These are phyloP conservation scores for Lactarius pseudohatsudake DNA, from an alignment of 768 basidiomycete species.

Conservation along the genomic window DNA sequence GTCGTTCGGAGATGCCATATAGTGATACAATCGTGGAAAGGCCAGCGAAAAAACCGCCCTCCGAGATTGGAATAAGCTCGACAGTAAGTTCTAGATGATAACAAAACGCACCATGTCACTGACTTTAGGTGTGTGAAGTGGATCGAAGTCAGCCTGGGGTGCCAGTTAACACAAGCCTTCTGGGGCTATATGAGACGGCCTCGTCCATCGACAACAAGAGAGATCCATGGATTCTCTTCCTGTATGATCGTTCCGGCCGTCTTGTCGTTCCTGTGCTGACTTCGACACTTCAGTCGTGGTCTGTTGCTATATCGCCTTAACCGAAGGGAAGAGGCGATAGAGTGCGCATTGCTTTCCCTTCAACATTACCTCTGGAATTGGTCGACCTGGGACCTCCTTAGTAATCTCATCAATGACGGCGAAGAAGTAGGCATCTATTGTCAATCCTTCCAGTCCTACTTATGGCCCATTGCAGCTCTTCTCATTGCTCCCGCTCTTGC, in stretches of 20 bases:
- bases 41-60: slow-evolving; percentile 80
- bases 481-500: slow-evolving; percentile 45
- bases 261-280: slow-evolving; percentile 14
- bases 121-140: slow-evolving; percentile 41
- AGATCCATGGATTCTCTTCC: slow-evolving; percentile 83
- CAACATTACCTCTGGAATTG: slow-evolving; percentile 31
- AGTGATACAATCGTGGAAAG: slow-evolving; percentile 41
- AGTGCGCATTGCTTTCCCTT: slow-evolving; percentile 65
- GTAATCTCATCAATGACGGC: slow-evolving; percentile 27
- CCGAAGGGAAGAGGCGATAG: slow-evolving; percentile 83
- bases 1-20: slow-evolving; percentile 12
- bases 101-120: background rate
- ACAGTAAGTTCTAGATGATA: slow-evolving; percentile 49
- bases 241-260: slow-evolving; percentile 46
- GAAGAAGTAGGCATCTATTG: slow-evolving; percentile 25
- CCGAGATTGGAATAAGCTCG: slow-evolving; percentile 81
- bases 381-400: slow-evolving; percentile 26
- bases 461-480: slow-evolving; percentile 38
- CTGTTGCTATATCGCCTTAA: slow-evolving; percentile 78
- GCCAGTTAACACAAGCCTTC: slow-evolving; percentile 60
- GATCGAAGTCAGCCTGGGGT: slow-evolving; percentile 67
- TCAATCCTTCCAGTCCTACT: slow-evolving; percentile 2
- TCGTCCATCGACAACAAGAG: slow-evolving; percentile 45
- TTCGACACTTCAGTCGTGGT: slow-evolving; percentile 58
- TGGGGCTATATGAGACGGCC: slow-evolving; percentile 55